Conservation (phyloP, 2,329 filamentous ascomycete species). For the Cercospora brassicicola region DNA sequence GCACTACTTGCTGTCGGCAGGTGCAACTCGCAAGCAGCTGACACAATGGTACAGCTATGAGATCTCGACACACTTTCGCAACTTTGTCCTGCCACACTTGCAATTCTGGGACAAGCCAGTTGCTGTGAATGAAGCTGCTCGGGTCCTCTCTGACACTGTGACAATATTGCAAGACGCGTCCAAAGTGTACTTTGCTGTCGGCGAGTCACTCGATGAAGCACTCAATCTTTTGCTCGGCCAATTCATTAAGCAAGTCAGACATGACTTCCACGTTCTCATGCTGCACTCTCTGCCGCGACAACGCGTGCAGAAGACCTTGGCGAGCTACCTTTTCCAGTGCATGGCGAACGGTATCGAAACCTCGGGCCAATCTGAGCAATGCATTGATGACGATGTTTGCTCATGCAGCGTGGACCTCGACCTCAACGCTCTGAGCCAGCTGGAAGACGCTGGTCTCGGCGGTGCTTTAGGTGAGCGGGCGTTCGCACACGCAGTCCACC, state of each 20-base stretch:
- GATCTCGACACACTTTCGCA: constrained; percentile 46
- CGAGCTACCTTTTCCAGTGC: constrained; percentile 29
- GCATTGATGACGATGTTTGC: constrained; percentile 47
- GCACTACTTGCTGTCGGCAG: constrained; percentile 14
- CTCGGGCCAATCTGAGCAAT: constrained; percentile 29
- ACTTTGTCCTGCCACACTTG: constrained; percentile 30
- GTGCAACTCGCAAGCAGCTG: constrained; percentile 34
- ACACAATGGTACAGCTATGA: constrained; percentile 51
- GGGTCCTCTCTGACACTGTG: constrained; percentile 42
- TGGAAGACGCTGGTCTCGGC: constrained; percentile 66
- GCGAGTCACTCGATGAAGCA: background rate
- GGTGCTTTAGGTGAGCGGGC: constrained; percentile 69
- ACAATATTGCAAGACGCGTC: constrained; percentile 41
- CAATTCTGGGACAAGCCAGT: constrained; percentile 33
- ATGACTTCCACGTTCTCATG: constrained; percentile 30
- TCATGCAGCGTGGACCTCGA: constrained; percentile 30
- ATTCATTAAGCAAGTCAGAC: constrained; percentile 16
- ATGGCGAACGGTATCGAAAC: constrained; percentile 27
- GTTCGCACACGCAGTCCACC: constrained; percentile 70
- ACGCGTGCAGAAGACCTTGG: constrained; percentile 31
- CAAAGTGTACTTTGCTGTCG: constrained; percentile 38
- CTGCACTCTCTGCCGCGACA: constrained; percentile 34
- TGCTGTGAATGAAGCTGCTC: constrained; percentile 31
- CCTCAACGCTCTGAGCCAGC: constrained; percentile 28
- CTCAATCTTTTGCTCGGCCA: background rate